Evolutionary conservation across 2,329 filamentous ascomycete genomes (phyloP), one percentile per base, ranked within the genome.

Genomic region (Diaporthe caulivora): DNA sequence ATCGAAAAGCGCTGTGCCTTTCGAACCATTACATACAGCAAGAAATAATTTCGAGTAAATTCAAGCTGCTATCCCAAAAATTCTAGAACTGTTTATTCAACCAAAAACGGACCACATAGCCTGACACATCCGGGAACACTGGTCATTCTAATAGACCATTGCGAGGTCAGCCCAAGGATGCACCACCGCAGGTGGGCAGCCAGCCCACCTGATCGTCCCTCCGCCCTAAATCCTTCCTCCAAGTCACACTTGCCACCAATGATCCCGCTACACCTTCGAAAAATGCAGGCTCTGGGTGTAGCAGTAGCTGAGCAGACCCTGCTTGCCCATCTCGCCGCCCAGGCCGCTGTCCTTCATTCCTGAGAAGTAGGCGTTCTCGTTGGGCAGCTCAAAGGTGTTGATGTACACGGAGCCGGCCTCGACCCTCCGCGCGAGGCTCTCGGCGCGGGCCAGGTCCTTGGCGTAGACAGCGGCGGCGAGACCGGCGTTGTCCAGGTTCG

Each of bases 341-440:
- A 79, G 77, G 4, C 81, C 81, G 70, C 80, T 81, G 75, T 82
- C 78, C 76, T 82, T 82, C 73, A 80, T 78, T 29, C 81, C 81
- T 0, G 75, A 76, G 53, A 82, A 82, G 74, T 73, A 82, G 6
- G 78, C 80, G 29, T 76, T 79, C 65, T 77, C 76, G 74, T 81
- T 80, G 21, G 80, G 80, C 72, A 78, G 72, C 74, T 82, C 80
- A 10, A 60, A 71, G 64, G 76, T 76, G 80, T 92, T 92, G 76
- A 92, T 87, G 86, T 89, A 92, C 0, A 92, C 87, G 15, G 82
- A 87, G 0, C 91, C 91, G 0, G 88, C 86, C 76, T 91, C 86
- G 15, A 93, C 79, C 60, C 86, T 84, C 37, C 85, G 79, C 0
- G 88, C 90, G 54, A 92, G 87, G 5, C 82, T 81, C 42, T 85